Conservation (phyloP, 805 yeast genomes). For the Groenewaldozyma tartarivorans region DNA sequence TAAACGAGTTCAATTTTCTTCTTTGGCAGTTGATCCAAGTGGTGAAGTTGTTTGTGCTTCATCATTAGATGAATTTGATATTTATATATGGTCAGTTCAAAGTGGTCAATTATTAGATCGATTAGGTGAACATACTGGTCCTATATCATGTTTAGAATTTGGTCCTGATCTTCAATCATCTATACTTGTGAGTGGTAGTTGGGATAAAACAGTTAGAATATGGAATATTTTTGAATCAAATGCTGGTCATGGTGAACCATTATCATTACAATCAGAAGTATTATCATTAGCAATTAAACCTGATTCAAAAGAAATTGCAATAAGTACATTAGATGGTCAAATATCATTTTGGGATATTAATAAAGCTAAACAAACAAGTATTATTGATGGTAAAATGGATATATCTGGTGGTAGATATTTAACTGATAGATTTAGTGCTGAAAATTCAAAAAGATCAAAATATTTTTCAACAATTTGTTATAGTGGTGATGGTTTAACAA, state of each 20-base stretch:
- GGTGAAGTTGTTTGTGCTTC: conserved; percentile 97
- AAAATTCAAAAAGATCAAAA: conserved; percentile 75
- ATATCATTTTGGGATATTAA: conserved; percentile 76
- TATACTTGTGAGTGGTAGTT: conserved; percentile 79
- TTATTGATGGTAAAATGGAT: conserved; percentile 79
- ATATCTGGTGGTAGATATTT: conserved; percentile 76
- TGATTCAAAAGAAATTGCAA: conserved; percentile 86
- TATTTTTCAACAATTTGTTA: conserved; percentile 72
- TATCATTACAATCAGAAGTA: conserved; percentile 77
- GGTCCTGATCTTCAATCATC: conserved; percentile 48
- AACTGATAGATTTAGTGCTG: conserved; percentile 72
- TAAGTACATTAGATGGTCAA: conserved; percentile 82
- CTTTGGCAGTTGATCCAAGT: conserved; percentile 91
- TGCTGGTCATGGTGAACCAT: conserved; percentile 65
- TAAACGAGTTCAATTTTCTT: conserved; percentile 74
- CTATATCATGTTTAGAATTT: conserved; percentile 78
- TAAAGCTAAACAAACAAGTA: conserved; percentile 67
- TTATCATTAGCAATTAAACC: conserved; percentile 78
- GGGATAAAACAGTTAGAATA: conserved; percentile 91
- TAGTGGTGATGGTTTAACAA: conserved; percentile 79
- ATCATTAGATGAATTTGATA: conserved; percentile 77
- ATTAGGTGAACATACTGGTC: conserved; percentile 91
- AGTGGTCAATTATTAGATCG: conserved; percentile 85
- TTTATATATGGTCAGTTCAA: conserved; percentile 96
- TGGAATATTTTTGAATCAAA: conserved; percentile 89